Evolutionary conservation across 2,329 filamentous ascomycete genomes (phyloP), one percentile per base, ranked within the genome.

Genomic region (Aspergillus hiratsukae): DNA sequence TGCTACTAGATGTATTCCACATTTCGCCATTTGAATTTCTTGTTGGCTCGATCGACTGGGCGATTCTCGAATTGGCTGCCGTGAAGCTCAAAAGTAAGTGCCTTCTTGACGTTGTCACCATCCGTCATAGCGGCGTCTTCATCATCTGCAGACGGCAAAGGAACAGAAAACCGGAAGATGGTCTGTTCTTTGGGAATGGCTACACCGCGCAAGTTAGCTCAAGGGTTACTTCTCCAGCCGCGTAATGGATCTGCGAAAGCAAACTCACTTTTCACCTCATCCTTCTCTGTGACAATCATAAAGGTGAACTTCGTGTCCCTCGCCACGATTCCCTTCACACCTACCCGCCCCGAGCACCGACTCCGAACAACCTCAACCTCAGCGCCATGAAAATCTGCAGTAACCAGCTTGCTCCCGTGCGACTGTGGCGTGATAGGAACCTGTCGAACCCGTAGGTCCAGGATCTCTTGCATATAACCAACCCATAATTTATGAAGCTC

Each of bases 381-480:
- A 17, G 93, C 92, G 1, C 94, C 94, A 71, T 97, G 92, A 66
- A 91, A 93, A 74, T 99, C 94, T 1, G 92, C 93, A 56, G 87
- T 90, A 48, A 84, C 86, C 35, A 99, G 77, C 72, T 94, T 89
- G 52, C 69, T 72, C 21, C 78, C 78, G 61, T 76, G 73, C 45
- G 67, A 67, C 40, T 67, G 59, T 4, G 88, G 88, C 4, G 87
- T 89, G 2, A 87, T 82, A 59, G 56, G 59, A 56, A 56, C 63
- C 60, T 55, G 21, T 3, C 64, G 61, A 29, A 63, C 70, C 58
- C 83, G 81, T 54, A 83, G 69, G 4, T 87, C 88, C 1, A 97
- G 75, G 0, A 97, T 78, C 64, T 97, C 92, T 53, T 86, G 84
- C 67, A 94, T 88, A 73, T 99, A 99, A 3, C 83, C 86, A 40